A percentile compares a stretch with the other conserved stretches of the same genome.
These are phyloP conservation scores for Nannizziopsis arthrosporioides DNA, from an alignment of 2,329 filamentous ascomycete species.

Conservation along the genomic window DNA sequence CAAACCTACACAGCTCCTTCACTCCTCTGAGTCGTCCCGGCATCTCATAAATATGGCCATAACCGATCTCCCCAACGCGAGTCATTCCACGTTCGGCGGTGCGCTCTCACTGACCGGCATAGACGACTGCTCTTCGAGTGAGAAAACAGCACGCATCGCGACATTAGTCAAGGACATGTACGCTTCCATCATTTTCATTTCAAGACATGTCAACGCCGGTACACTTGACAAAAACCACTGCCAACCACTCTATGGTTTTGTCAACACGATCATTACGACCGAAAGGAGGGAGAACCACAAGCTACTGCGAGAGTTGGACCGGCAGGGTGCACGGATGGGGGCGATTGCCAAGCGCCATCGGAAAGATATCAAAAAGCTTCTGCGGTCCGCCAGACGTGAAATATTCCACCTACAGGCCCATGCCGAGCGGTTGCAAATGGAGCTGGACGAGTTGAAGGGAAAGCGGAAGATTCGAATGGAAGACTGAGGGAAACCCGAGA, in stretches of 20 bases:
- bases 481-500: neutral
- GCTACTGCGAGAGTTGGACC: constrained; percentile 16
- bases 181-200: constrained; percentile 22
- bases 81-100: constrained; percentile 12
- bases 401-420: constrained; percentile 14
- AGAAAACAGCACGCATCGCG: constrained; percentile 19
- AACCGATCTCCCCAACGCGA: neutral
- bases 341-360: constrained; percentile 15
- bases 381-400: constrained; percentile 14
- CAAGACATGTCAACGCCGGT: constrained; percentile 19
- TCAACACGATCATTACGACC: constrained; percentile 19
- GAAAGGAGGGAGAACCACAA: constrained; percentile 14
- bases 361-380: constrained; percentile 18
- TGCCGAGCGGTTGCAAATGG: constrained; percentile 9
- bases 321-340: constrained; percentile 15
- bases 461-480: neutral
- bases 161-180: constrained; percentile 25
- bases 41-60: neutral
- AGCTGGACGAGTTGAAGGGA: constrained; percentile 11
- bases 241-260: constrained; percentile 20
- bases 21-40: neutral
- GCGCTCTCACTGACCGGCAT: constrained; percentile 20
- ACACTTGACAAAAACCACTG: constrained; percentile 20
- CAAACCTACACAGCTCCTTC: neutral
- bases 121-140: constrained; percentile 13